phyloP scores from a whole-genome alignment of 2,329 filamentous ascomycete genomes.

The Huntiella moniliformis region DNA sequence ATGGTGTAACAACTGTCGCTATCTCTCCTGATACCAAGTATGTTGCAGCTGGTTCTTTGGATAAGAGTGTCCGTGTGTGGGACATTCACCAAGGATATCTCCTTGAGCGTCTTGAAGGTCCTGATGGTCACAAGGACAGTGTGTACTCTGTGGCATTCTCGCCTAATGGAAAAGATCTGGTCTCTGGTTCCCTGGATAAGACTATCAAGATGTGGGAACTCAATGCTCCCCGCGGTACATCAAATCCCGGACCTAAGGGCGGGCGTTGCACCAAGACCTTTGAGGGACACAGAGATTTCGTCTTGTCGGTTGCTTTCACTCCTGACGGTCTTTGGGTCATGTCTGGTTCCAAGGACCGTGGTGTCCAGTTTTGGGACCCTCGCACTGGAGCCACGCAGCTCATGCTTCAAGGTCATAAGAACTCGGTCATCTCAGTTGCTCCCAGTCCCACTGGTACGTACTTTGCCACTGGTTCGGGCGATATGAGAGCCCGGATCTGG shows the following conservation, averaged over 20 bases:
- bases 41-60: slow-evolving; percentile 83
- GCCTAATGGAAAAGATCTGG: slow-evolving; percentile 77
- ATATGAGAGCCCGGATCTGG: slow-evolving; percentile 97
- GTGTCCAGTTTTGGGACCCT: slow-evolving; percentile 98
- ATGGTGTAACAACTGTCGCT: slow-evolving; percentile 91
- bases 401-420: slow-evolving; percentile 98
- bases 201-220: slow-evolving; percentile 99
- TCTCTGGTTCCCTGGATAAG: slow-evolving; percentile 88
- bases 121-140: slow-evolving; percentile 88
- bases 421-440: slow-evolving; percentile 93
- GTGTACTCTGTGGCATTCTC: slow-evolving; percentile 95
- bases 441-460: slow-evolving; percentile 74
- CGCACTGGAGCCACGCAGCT: slow-evolving; percentile 83
- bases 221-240: slow-evolving; percentile 47
- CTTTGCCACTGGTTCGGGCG: slow-evolving; percentile 91
- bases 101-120: slow-evolving; percentile 78
- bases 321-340: slow-evolving; percentile 92
- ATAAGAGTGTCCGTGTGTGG: slow-evolving; percentile 97
- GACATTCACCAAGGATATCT: slow-evolving; percentile 73
- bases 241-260: slow-evolving; percentile 52
- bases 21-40: slow-evolving; percentile 91
- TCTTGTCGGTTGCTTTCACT: slow-evolving; percentile 84
- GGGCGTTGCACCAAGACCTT: slow-evolving; percentile 94
- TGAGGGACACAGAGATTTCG: slow-evolving; percentile 94
- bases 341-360: slow-evolving; percentile 89